These are phyloP conservation scores for Asterochloris erici DNA, from an alignment of 139 green algal genomes.

Conservation along the genomic window DNA sequence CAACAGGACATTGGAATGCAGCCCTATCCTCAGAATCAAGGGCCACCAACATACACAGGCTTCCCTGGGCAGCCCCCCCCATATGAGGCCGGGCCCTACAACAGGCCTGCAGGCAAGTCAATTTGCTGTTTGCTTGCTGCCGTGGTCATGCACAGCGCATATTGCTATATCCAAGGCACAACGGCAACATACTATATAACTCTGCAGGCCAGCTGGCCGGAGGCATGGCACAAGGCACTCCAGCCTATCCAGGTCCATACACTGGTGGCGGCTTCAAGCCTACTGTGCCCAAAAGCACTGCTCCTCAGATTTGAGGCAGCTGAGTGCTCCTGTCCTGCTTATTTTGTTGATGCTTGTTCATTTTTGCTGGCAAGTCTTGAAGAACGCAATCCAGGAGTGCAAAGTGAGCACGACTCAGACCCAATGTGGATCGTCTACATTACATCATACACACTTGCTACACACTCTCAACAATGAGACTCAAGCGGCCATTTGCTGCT, in stretches of 20 bases:
- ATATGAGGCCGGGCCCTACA: neutral
- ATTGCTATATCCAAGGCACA: neutral
- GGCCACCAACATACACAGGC: neutral
- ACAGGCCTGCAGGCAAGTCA: neutral
- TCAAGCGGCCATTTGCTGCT: neutral
- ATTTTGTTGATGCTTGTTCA: neutral
- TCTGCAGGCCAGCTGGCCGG: neutral
- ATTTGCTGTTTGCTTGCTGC: neutral
- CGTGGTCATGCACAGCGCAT: neutral
- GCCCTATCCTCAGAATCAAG: neutral
- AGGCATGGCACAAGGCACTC: neutral
- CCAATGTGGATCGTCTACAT: neutral
- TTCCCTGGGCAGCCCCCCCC: neutral
- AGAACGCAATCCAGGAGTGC: neutral
- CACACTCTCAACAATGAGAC: neutral
- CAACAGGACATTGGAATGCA: constrained; percentile 17
- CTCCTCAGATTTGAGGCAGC: neutral
- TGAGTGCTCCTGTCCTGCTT: neutral
- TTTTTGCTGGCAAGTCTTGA: neutral
- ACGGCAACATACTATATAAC: neutral
- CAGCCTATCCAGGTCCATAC: constrained; percentile 6
- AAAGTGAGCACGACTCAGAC: neutral
- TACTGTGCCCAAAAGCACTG: neutral
- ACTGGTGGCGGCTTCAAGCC: constrained; percentile 14
- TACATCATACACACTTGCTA: neutral